These are phyloP conservation scores for Xylaria arbuscula DNA, from an alignment of 2,329 filamentous ascomycete genomes.

Conservation along the genomic window DNA sequence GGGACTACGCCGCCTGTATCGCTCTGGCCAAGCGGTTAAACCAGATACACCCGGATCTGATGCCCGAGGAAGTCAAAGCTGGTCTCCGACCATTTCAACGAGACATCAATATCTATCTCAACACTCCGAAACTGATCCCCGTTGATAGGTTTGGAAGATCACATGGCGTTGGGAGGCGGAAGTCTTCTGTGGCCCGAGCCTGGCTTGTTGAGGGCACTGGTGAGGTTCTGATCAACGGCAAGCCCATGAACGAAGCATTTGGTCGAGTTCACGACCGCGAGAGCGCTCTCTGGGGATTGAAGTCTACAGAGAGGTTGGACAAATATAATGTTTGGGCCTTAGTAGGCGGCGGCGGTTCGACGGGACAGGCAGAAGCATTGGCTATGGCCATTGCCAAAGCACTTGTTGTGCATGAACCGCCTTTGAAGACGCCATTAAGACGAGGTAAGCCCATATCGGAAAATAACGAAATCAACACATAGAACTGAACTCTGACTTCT, in stretches of 20 bases:
- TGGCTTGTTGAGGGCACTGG: slow-evolving; percentile 94
- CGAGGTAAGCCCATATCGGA: slow-evolving; percentile 73
- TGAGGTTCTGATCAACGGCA: slow-evolving; percentile 90
- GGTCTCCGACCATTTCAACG: slow-evolving; percentile 78
- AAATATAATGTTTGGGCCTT: slow-evolving; percentile 97
- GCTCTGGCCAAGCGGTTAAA: slow-evolving; percentile 82
- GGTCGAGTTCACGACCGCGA: slow-evolving; percentile 92
- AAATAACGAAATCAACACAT: slow-evolving; percentile 26
- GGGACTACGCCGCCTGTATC: slow-evolving; percentile 83
- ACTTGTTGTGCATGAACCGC: slow-evolving; percentile 89
- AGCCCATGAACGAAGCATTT: slow-evolving; percentile 83
- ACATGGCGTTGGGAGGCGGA: slow-evolving; percentile 84
- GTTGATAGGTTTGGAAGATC: slow-evolving; percentile 84
- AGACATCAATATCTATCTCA: slow-evolving; percentile 76
- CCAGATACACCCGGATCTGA: slow-evolving; percentile 81
- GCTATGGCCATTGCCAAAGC: slow-evolving; percentile 91
- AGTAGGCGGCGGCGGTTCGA: slow-evolving; percentile 87
- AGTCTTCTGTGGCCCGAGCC: slow-evolving; percentile 85
- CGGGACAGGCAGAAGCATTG: slow-evolving; percentile 94
- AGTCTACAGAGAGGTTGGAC: slow-evolving; percentile 82
- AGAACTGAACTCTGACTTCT: slow-evolving; percentile 56
- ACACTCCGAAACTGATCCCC: slow-evolving; percentile 68
- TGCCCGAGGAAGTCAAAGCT: slow-evolving; percentile 74
- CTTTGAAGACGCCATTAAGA: slow-evolving; percentile 85
- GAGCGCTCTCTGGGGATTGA: slow-evolving; percentile 91